Conservation (phyloP, 192 early-diverging fungal genomes). For the Podila verticillata region DNA sequence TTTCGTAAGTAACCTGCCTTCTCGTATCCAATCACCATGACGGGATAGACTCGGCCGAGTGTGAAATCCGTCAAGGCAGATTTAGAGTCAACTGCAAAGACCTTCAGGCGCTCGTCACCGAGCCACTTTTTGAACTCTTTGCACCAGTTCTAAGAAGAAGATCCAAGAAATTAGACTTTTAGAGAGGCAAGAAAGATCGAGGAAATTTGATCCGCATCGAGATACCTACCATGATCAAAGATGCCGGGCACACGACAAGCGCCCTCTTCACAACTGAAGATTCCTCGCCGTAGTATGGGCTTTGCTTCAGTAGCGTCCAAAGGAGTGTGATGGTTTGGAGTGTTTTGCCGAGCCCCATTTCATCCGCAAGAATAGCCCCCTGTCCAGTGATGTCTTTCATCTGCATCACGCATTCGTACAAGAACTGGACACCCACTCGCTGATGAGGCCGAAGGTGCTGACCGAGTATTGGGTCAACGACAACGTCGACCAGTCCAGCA, state of each 20-base stretch:
- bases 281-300: slow-evolving; percentile 51
- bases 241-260: slow-evolving; percentile 60
- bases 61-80: slow-evolving; percentile 54
- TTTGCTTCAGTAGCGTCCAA: slow-evolving; percentile 56
- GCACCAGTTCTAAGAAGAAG: slow-evolving; percentile 54
- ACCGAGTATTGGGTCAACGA: slow-evolving; percentile 59
- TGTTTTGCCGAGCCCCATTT: slow-evolving; percentile 75
- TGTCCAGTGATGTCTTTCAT: slow-evolving; percentile 76
- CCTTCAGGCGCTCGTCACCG: slow-evolving; percentile 55
- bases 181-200: no score
- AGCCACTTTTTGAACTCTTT: slow-evolving; percentile 67
- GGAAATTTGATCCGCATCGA: no score
- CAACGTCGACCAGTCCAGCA: slow-evolving; percentile 54
- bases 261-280: slow-evolving; percentile 43
- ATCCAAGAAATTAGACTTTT: background rate
- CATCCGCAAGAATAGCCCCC: slow-evolving; percentile 76
- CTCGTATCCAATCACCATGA: slow-evolving; percentile 64
- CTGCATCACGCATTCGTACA: slow-evolving; percentile 63
- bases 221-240: slow-evolving; percentile 43
- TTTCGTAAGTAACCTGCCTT: slow-evolving; percentile 23
- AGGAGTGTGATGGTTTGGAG: slow-evolving; percentile 72
- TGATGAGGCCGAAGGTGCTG: slow-evolving; percentile 59
- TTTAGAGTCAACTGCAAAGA: slow-evolving; percentile 55
- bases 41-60: slow-evolving; percentile 52
- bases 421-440: slow-evolving; percentile 54